Base-by-base conservation (phyloP, 2,329 filamentous ascomycete genomes). In the Xylariaceae sp. region DNA sequence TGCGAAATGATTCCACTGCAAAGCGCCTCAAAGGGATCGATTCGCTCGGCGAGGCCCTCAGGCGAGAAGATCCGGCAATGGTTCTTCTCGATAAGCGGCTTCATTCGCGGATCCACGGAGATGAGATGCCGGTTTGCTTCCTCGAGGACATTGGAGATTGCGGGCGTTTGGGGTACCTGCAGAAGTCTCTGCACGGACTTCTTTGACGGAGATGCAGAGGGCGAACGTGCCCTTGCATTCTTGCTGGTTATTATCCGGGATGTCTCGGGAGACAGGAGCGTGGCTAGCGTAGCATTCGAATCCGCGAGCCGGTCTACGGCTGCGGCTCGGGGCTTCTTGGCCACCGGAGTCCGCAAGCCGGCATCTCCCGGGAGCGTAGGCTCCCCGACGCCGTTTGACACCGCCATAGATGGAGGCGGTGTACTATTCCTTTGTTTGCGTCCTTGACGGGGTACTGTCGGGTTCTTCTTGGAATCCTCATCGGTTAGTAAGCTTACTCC, bases 1-100 rank as follows among this genome's bases (percentile, higher is more conserved):
- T 97, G 94, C 56, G 90, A 92, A 68, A 97, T 96, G 71, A 99
- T 97, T 55, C 92, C 89, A 73, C 88, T 92, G 45, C 85, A 82
- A 39, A 99, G 80, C 59, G 85, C 87, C 67, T 88, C 87, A 70
- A 97, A 99, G 0, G 94, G 94, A 74, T 97, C 91, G 61, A 97
- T 84, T 64, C 85, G 80, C 73, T 97, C 91, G 34, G 87, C 84
- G n/a, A 97, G 77, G 0, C 92, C 91, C 63, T 88, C 87, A 0
- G 90, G 83, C 1, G 87, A 89, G 75, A 97, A 97, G 13, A 94
- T 76, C 57, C 80, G 81, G 73, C 93, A 97, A 62, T 83, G 83
- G 70, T 96, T 82, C 59, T 84, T 83, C 59, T 89, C 86, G 53
- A 97, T 84, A 15, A 96, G 74, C 0, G 82, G 78, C 67, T 84